phyloP scores from a whole-genome alignment of 129 eudicot genomes.

The Cynara cardunculus region DNA sequence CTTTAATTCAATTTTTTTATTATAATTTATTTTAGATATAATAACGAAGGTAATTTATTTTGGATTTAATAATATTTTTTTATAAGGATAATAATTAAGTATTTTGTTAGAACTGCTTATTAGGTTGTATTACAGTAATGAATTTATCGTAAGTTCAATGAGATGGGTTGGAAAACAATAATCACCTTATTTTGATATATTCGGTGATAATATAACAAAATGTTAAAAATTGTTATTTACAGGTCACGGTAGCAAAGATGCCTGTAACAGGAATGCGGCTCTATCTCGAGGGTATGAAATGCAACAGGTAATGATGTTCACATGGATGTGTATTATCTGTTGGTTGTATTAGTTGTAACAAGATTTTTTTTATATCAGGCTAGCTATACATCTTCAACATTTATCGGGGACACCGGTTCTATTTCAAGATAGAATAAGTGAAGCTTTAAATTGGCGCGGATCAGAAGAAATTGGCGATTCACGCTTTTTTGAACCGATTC shows the following conservation, averaged over 20 bases:
- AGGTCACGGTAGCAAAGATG: conserved; percentile 63
- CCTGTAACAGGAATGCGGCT: conserved; percentile 89
- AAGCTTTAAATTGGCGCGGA: conserved; percentile 60
- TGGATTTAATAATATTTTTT: no score
- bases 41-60: no score
- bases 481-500: conserved; percentile 61
- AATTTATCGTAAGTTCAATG: neutral
- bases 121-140: neutral
- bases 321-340: neutral
- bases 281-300: conserved; percentile 82
- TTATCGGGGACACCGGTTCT: conserved; percentile 59
- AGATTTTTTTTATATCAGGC: conserved; percentile 36
- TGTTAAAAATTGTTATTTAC: neutral
- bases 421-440: conserved; percentile 44
- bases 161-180: neutral
- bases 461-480: conserved; percentile 46
- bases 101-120: no score
- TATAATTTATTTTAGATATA: no score
- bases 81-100: no score
- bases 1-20: no score
- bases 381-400: conserved; percentile 85
- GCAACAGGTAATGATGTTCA: conserved; percentile 55
- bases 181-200: neutral
- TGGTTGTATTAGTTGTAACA: neutral
- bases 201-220: neutral